Percentiles rank a stretch among this genome's conserved stretches.
Evolutionary conservation across 75 land plant genomes (phyloP).

Genomic region (Pinus tabuliformis): DNA sequence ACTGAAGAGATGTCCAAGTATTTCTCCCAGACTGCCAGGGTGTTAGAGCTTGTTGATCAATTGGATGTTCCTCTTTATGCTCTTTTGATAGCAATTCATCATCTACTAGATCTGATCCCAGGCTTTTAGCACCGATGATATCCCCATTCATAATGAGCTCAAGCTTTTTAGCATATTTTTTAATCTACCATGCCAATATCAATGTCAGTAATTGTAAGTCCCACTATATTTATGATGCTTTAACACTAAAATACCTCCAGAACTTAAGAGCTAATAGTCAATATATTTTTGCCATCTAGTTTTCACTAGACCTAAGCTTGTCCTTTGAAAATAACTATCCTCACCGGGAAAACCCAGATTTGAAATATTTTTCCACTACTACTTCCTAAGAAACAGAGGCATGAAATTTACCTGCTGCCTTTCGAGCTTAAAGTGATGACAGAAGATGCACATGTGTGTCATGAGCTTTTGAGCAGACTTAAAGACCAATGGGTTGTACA

Average conservation of each 20-base stretch:
- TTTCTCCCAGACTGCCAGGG: not conserved
- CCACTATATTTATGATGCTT: not conserved
- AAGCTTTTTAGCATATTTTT: slow-evolving; percentile 32
- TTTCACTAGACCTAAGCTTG: slow-evolving; percentile 1
- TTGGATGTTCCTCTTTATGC: not conserved
- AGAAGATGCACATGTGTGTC: slow-evolving; percentile 61
- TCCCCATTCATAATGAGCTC: slow-evolving; percentile 48
- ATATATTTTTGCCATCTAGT: not conserved
- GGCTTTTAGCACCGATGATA: slow-evolving; percentile 30
- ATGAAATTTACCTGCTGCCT: slow-evolving; percentile 36
- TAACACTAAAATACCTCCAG: not conserved
- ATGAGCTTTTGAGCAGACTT: slow-evolving; percentile 46
- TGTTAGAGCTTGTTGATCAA: not conserved
- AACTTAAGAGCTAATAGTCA: not conserved
- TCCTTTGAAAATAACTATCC: not conserved
- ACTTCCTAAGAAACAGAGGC: not conserved
- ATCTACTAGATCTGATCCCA: slow-evolving; percentile 14
- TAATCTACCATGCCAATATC: slow-evolving; percentile 30
- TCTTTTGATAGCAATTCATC: slow-evolving; percentile 1
- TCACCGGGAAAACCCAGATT: not conserved
- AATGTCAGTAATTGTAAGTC: not conserved
- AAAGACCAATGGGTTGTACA: slow-evolving; percentile 85
- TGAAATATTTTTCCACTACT: not conserved
- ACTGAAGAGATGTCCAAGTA: slow-evolving; percentile 60
- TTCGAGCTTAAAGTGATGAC: slow-evolving; percentile 62